These are phyloP conservation scores for Podaxis sp. DNA, from an alignment of 768 basidiomycete genomes.

Conservation along the genomic window DNA sequence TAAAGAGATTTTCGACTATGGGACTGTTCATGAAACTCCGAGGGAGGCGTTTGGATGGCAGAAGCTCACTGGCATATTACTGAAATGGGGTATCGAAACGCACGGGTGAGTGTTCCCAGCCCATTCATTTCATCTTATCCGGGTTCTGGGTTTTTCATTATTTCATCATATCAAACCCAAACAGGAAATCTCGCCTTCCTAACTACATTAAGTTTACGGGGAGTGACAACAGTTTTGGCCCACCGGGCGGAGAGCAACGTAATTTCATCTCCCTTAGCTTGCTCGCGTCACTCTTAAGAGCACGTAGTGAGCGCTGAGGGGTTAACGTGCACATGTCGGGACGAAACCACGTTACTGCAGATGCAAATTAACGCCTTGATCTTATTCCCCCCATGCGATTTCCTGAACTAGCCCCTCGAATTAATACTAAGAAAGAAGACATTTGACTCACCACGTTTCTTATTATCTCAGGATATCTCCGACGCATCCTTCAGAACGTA, in stretches of 20 bases:
- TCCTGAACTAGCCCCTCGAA: neutral
- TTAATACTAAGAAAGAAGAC: neutral
- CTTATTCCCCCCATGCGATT: neutral
- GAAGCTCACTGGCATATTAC: slow-evolving; percentile 22
- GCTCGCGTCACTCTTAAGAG: no score
- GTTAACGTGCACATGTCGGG: no score
- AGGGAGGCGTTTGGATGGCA: slow-evolving; percentile 3
- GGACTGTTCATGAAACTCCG: neutral
- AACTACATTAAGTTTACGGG: no score
- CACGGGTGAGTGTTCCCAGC: slow-evolving; percentile 27
- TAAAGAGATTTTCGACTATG: neutral
- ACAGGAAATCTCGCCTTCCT: no score
- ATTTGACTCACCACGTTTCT: neutral
- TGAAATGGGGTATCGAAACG: slow-evolving; percentile 33
- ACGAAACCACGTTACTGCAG: neutral
- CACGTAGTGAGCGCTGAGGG: no score
- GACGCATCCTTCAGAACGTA: slow-evolving; percentile 46
- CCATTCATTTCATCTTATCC: neutral
- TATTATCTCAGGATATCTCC: slow-evolving; percentile 47
- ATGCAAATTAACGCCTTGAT: neutral
- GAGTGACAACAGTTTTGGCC: no score
- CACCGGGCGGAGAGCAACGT: no score
- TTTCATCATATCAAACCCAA: no score
- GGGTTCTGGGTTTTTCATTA: no score
- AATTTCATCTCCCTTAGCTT: no score